Base-by-base conservation (phyloP, 495 filamentous ascomycete species). In the Viridothelium virens region DNA sequence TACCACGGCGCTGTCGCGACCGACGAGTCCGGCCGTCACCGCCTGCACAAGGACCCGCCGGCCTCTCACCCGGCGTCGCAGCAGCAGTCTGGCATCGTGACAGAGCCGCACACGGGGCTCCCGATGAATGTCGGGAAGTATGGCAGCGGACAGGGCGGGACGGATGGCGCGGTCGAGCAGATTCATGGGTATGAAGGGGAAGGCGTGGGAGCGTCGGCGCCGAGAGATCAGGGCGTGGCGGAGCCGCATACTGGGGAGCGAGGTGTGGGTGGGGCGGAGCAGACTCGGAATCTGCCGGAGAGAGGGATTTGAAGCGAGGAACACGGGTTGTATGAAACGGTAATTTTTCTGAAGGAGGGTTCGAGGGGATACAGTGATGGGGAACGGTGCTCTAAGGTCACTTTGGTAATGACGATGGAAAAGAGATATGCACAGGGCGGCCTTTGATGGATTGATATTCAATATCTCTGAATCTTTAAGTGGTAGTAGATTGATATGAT, bases 201-300 rank as follows among this genome's bases (percentile, higher is more conserved):
- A 33, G 46, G 11, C 5, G 66, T 16, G 37, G 63, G 36, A 1
- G 37, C 64, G 65, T 4, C 31, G 41, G 65, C n/a, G 12, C n/a
- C 36, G 10, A 4, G 63, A 0, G 68, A 74, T 25, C 66, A 63
- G 4, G 47, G 62, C 3, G 71, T 72, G 16, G 71, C 53, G 2
- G 70, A 76, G 63, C 70, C 73, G 25, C 65, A 71, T 38, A 76
- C 73, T 56, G 72, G 72, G 12, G 7, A 59, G 11, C 73, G 74
- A 41, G 74, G 74, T 16, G 71, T 68, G 1, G 74, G 74, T 70
- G 72, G 63, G 2, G 67, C 66, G 18, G 4, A 56, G 0, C 64
- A 39, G 7, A 66, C 73, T 14, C 18, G 33, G 3, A 56, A 62
- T 37, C 31, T 18, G 36, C 7, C n/a, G 31, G 61, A 9, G 38